Base-by-base conservation (phyloP, 2,329 filamentous ascomycete species). In the Aureobasidium sp. region DNA sequence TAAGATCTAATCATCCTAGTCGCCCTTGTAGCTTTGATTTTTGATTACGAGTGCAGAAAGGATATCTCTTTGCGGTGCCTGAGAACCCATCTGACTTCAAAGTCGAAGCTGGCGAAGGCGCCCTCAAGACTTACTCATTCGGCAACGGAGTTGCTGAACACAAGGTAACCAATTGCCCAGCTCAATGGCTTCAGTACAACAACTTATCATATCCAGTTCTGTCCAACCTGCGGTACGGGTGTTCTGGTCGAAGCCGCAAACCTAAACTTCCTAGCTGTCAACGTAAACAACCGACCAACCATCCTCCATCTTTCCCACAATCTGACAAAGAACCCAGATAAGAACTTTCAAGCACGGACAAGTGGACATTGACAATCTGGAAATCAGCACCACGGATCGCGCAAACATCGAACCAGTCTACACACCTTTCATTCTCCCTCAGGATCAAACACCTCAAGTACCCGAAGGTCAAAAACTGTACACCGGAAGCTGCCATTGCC, bases 401-500 rank as follows among this genome's bases (percentile, higher is more conserved):
- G 44, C 42, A 37, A 47, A 47, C 31, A 11, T 37, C 6, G 42
- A 58, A 37, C 54, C 54, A n/a, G 17, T 37, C 33, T 59, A 59
- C 17, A 22, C 15, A 44, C 56, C 56, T 2, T 59, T 59, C 22
- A n/a, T 24, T 27, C 44, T 49, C 2, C 1, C 56, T 3, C 8
- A 8, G 31, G 44, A 49, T 22, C 31, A 59, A 27, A 49, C 22
- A 8, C 56, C 56, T 8, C 8, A 48, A 17, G 15, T 59, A 2
- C 33, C 56, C 7, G 17, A 60, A 35, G 57, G 57, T 3, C 40
- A 44, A 17, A 50, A 35, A n/a, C 24, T 60, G 1, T 60, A 60
- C n/a, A 60, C 45, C 15, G 57, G 57, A 44, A 60, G 57, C 47
- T 60, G 57, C 22, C 57, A 60, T 15, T 60, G 57, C 24, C 57